Evolutionary conservation across 1,284 basidiomycete genomes (phyloP).

Genomic region (Cutaneotrichosporon spelunceum): DNA sequence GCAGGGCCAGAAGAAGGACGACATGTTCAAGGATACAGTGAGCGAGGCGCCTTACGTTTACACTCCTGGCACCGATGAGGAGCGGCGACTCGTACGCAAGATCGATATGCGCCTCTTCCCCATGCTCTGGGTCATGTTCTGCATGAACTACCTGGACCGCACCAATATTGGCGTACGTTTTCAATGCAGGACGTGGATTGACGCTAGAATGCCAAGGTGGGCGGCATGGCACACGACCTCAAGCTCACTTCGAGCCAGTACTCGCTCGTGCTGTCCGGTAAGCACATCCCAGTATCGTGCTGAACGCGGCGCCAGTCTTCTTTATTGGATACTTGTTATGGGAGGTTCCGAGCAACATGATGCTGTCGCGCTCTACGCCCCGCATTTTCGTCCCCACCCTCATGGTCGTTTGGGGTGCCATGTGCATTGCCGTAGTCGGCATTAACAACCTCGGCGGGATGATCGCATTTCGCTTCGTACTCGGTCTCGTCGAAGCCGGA

Average conservation of each 20-base stretch:
- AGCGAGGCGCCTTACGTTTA: constrained; percentile 21
- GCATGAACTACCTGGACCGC: constrained; percentile 18
- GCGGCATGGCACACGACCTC: constrained; percentile 49
- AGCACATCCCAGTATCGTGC: too few species aligned
- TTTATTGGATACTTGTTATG: constrained; percentile 41
- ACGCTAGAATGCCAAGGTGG: constrained; percentile 31
- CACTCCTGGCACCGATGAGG: constrained; percentile 40
- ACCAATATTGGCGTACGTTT: background rate
- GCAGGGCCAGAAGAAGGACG: background rate
- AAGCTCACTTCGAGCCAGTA: constrained; percentile 25
- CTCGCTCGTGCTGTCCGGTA: constrained; percentile 36
- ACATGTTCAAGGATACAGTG: background rate
- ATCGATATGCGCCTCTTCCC: constrained; percentile 47
- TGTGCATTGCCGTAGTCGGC: constrained; percentile 17
- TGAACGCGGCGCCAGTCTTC: too few species aligned
- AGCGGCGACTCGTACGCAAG: constrained; percentile 48
- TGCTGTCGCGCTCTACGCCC: constrained; percentile 18
- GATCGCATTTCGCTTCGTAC: constrained; percentile 38
- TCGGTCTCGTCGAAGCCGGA: constrained; percentile 39
- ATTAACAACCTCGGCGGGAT: constrained; percentile 35
- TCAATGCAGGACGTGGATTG: too few species aligned
- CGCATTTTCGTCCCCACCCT: constrained; percentile 31
- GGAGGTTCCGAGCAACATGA: constrained; percentile 52
- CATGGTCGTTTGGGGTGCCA: constrained; percentile 31
- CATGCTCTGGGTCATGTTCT: constrained; percentile 41